Conservation (phyloP, 192 early-diverging fungal genomes). For the Coemansia sp. region DNA sequence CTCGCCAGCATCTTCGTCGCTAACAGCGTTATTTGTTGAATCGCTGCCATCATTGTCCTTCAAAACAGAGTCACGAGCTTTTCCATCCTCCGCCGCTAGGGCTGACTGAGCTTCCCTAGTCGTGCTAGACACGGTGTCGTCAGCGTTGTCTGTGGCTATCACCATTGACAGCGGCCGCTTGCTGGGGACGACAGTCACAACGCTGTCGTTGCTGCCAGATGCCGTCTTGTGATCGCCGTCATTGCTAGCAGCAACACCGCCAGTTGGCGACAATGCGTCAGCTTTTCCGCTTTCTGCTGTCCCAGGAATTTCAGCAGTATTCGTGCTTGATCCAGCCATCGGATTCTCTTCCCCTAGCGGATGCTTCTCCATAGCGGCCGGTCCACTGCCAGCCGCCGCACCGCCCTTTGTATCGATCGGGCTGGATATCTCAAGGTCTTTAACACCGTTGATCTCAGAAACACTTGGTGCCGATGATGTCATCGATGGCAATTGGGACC, state of each 20-base stretch:
- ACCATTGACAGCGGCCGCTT: slow-evolving; percentile 35
- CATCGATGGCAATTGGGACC: slow-evolving; percentile 5
- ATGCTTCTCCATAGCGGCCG: background rate
- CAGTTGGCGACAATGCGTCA: background rate
- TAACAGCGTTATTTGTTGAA: background rate
- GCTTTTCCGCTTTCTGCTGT: background rate
- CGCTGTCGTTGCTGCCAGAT: background rate
- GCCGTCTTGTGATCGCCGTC: slow-evolving; percentile 1
- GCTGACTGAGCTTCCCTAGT: background rate
- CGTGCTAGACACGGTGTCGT: background rate
- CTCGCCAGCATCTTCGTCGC: slow-evolving; percentile 5
- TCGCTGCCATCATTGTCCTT: background rate
- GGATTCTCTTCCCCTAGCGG: background rate
- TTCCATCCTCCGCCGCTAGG: background rate
- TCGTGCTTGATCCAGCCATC: background rate
- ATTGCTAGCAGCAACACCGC: background rate
- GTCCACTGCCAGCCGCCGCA: background rate
- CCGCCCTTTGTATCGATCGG: slow-evolving; percentile 4
- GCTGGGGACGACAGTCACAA: slow-evolving; percentile 37
- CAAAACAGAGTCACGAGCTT: background rate
- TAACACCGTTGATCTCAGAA: slow-evolving; percentile 27
- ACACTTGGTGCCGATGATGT: slow-evolving; percentile 6
- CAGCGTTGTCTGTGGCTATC: slow-evolving; percentile 12
- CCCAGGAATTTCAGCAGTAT: background rate
- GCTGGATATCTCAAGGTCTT: slow-evolving; percentile 35